Base-by-base conservation (phyloP, 2,329 filamentous ascomycete genomes). In the Phaeosphaeria sp. region DNA sequence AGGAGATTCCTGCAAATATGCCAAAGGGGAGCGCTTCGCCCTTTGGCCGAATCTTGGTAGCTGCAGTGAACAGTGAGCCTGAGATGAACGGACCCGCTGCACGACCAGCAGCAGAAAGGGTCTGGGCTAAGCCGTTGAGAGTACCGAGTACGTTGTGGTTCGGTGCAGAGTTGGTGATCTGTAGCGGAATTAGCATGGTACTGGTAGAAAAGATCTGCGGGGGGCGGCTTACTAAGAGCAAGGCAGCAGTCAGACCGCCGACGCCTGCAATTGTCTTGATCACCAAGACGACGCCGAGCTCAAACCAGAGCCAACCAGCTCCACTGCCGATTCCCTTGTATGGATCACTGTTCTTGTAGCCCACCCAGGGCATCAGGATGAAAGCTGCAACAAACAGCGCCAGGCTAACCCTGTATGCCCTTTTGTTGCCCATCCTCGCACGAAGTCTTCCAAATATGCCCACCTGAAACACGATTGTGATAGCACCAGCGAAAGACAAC, bases 91-190 rank as follows among this genome's bases (percentile, higher is more conserved):
- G 95, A 0, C 95, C 95, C 0, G 92, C 85, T 44, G 93, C 93
- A 58, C 95, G 88, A 9, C 95, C 95, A 0, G 91, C 92, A 0
- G 95, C 95, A 0, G 92, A 96, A 0, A 99, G 86, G 0, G 93
- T 97, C 77, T 99, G 95, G 0, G 95, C 95, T 30, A 98, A 85
- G 10, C 95, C 95, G 71, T 99, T 97, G 23, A 99, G 83, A 0
- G 92, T 93, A 2, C 95, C 95, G 0, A 99, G 85, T 0, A 91
- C 93, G 5, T 90, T 88, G 75, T 94, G 87, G 7, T 93, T 92
- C 0, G 93, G 91, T 0, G 93, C 92, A 0, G 91, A 96, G 69
- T 99, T 99, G 39, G 93, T 98, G 65, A 99, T 93, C 91, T 94
- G 62, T 15, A 41, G 23, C 22, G 66, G 21, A 7, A 25, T 68